phyloP scores from a whole-genome alignment of 2,329 filamentous ascomycete species.

The Emmonsia crescens region DNA sequence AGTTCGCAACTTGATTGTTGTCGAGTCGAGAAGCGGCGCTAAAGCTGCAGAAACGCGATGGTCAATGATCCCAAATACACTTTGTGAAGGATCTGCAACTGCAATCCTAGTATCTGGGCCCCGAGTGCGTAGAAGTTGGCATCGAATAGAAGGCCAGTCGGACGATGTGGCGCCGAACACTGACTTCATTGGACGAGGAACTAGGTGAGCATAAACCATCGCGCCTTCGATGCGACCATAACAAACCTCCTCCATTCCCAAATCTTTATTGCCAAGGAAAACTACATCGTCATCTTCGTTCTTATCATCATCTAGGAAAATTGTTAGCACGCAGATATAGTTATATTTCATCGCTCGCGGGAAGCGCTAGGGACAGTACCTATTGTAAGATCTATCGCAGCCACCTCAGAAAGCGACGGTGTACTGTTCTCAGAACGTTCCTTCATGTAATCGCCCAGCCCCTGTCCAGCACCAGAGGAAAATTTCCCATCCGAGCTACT shows the following conservation, averaged over 20 bases:
- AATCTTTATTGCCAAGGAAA: conserved; percentile 44
- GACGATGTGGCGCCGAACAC: conserved; percentile 41
- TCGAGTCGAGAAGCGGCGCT: conserved; percentile 60
- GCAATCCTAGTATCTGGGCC: conserved; percentile 53
- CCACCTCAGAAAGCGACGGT: conserved; percentile 40
- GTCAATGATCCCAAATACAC: conserved; percentile 69
- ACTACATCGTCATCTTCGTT: conserved; percentile 32
- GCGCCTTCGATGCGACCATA: conserved; percentile 65
- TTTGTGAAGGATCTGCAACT: conserved; percentile 59
- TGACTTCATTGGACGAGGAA: conserved; percentile 50
- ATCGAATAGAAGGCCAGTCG: conserved; percentile 64
- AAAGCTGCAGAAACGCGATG: conserved; percentile 54
- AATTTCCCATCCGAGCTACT: conserved; percentile 32
- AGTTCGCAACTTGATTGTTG: conserved; percentile 54
- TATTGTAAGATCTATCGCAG: conserved; percentile 37
- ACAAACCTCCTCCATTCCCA: conserved; percentile 62
- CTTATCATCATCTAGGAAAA: conserved; percentile 19
- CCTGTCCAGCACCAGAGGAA: conserved; percentile 41
- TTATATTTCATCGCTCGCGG: not conserved
- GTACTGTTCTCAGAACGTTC: conserved; percentile 41
- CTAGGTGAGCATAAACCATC: conserved; percentile 53
- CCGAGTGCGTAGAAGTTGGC: conserved; percentile 52
- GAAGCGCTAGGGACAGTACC: conserved; percentile 15
- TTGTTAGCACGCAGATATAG: not conserved
- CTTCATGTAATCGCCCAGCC: conserved; percentile 55